Evolutionary conservation across 1,284 basidiomycete species (phyloP), one percentile per base, ranked within the genome.

Genomic region (Leccinum colubrinum): DNA sequence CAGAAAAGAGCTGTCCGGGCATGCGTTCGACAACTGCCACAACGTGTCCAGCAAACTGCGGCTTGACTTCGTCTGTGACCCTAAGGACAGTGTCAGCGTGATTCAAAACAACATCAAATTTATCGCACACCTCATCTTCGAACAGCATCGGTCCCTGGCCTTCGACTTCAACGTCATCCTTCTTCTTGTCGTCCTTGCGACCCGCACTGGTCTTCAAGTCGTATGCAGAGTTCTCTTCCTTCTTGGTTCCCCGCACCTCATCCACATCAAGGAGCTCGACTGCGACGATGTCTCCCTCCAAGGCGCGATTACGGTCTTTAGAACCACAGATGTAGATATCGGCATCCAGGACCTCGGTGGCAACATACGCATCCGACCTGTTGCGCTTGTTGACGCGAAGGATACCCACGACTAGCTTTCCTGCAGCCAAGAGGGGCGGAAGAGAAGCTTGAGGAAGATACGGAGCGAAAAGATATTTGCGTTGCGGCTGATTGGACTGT

Each of bases 271-370:
- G 85, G 52, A 99, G 86, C 77, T 99, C 97, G 43, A 99, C 94
- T 27, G 97, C 97, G 62, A 99, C 97, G 62, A 99, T 95, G 74
- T 99, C 97, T 46, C 97, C 97, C 75, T 99, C 97, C 50, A 99
- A 84, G 37, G 97, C 97, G 68, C 97, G 91, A 76, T 99, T 99
- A 68, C 97, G 92, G 77, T 99, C 97, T 76, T 98, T 98, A 56
- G 96, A 98, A 37, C 97, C 97, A 72, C 95, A 97, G 59, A 97
- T 96, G 74, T 98, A 99, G 75, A 99, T 99, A 76, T 99, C 97
- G 63, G 95, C 94, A 72, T 99, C 97, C 59, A 99, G 81, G 33
- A 98, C 96, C 75, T 99, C 97, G 25, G 97, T 99, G n/a, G 97
- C 92, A 63, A 99, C 97, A 76, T 98, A 99, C 5, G 97, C 97